Evolutionary conservation across 202 grass and related monocot genomes (phyloP).

Genomic region (Dendrocalamus latiflorus): DNA sequence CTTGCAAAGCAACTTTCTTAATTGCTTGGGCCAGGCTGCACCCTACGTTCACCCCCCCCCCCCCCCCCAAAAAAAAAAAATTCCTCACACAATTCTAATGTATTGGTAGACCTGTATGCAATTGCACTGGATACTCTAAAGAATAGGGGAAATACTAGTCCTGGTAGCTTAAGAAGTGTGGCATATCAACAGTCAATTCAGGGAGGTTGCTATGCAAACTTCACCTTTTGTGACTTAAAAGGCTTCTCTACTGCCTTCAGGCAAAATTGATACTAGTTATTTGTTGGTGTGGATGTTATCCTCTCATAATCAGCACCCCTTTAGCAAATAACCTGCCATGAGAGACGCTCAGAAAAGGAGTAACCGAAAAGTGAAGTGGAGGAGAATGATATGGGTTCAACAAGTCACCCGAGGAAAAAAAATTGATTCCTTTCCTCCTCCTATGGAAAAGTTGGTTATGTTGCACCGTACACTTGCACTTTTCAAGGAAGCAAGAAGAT

Average conservation of each 20-base stretch:
- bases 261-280: constrained; percentile 20
- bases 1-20: constrained; percentile 33
- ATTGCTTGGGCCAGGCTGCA: constrained; percentile 33
- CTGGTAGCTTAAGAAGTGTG: constrained; percentile 23
- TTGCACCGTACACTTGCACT: constrained; percentile 39
- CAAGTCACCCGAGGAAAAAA: constrained; percentile 25
- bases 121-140: background rate
- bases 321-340: constrained; percentile 25
- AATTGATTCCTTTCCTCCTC: constrained; percentile 47
- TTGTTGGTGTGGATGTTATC: constrained; percentile 42
- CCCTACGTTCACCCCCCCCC: background rate
- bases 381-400: constrained; percentile 36
- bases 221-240: constrained; percentile 49
- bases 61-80: too few relatives aligned
- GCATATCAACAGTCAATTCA: constrained; percentile 6
- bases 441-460: constrained; percentile 32
- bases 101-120: constrained; percentile 10
- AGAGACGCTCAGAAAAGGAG: constrained; percentile 31
- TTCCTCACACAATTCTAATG: background rate
- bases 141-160: background rate
- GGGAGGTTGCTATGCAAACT: constrained; percentile 31
- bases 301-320: constrained; percentile 28
- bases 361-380: constrained; percentile 40
- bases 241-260: constrained; percentile 30
- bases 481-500: constrained; percentile 32